Conservation (phyloP, 176 grass and related monocot genomes). For the Oryza brachyantha region DNA sequence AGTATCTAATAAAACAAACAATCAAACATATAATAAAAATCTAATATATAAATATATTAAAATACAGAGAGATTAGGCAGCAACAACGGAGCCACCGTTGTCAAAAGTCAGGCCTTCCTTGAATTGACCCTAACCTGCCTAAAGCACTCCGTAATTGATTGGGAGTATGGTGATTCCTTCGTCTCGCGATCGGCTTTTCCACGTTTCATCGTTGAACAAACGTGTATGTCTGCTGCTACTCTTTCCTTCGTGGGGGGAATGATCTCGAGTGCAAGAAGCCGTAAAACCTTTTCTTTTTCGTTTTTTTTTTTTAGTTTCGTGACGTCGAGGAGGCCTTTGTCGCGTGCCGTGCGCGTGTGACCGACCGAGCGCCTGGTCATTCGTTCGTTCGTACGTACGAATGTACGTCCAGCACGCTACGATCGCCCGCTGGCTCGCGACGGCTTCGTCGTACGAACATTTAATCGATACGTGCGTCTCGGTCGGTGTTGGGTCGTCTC, state of each 20-base stretch:
- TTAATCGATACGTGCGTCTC: background rate
- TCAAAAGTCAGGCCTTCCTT: background rate
- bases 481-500: background rate
- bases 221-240: background rate
- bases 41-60: too few relatives aligned
- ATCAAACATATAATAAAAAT: too few relatives aligned
- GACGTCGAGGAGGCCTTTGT: background rate
- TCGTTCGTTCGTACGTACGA: background rate
- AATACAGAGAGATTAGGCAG: too few relatives aligned
- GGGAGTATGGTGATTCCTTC: background rate
- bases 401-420: too few relatives aligned
- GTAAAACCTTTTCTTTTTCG: background rate
- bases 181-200: background rate
- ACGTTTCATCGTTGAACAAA: background rate
- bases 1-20: too few relatives aligned
- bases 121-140: background rate
- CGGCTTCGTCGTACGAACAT: background rate
- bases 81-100: too few relatives aligned
- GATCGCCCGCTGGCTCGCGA: background rate
- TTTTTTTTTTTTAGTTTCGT: background rate
- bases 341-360: background rate
- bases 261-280: background rate
- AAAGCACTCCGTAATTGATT: background rate
- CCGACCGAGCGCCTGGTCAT: background rate
- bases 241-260: background rate